phyloP scores from a whole-genome alignment of 495 filamentous ascomycete genomes.

The Eremomyces bilateralis region DNA sequence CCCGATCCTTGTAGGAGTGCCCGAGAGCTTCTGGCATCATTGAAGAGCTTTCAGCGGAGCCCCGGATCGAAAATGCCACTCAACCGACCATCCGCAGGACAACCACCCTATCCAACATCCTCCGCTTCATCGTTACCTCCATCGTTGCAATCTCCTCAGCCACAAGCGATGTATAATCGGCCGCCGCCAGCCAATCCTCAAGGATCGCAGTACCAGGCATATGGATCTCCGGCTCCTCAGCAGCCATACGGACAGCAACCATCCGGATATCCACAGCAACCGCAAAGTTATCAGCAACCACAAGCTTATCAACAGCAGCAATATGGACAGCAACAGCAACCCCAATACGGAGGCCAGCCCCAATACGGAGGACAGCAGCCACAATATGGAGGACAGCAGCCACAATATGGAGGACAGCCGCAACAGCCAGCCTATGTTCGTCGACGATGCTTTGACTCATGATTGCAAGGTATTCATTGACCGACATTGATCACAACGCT shows the following conservation, averaged over 20 bases:
- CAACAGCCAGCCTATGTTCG: neutral
- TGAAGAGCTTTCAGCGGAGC: too few relatives aligned
- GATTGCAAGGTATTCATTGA: neutral
- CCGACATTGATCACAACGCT: neutral
- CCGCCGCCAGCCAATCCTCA: neutral
- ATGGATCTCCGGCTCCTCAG: slow-evolving; percentile 1
- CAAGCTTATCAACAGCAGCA: slow-evolving; percentile 2
- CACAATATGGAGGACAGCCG: slow-evolving; percentile 1
- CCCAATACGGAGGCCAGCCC: neutral
- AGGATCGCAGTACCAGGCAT: slow-evolving; percentile 1
- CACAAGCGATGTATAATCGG: neutral
- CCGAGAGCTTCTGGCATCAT: too few relatives aligned
- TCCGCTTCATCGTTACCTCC: neutral
- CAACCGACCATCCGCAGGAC: neutral
- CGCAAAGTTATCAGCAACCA: neutral
- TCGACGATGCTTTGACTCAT: neutral
- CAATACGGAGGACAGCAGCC: neutral
- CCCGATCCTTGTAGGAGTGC: neutral
- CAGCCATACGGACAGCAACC: slow-evolving; percentile 7
- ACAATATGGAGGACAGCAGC: slow-evolving; percentile 4
- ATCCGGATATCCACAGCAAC: neutral
- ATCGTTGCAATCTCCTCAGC: neutral
- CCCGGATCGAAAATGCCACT: too few relatives aligned
- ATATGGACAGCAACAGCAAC: slow-evolving; percentile 4
- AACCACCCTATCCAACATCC: neutral